These are phyloP conservation scores for Russula brevipes DNA, from an alignment of 768 basidiomycete species.

Conservation along the genomic window DNA sequence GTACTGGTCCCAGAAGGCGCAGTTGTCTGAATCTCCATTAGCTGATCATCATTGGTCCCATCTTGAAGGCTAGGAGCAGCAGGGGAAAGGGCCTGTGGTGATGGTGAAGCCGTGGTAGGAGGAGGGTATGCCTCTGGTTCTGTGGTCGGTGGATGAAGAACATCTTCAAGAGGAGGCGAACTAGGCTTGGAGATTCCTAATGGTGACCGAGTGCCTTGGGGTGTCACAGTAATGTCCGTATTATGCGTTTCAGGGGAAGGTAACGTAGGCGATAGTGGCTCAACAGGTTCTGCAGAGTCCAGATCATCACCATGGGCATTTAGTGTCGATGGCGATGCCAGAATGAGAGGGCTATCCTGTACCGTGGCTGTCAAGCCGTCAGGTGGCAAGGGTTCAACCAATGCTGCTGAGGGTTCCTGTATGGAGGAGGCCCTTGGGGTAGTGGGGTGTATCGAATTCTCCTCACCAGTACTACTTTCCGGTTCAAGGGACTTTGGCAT, in stretches of 20 bases:
- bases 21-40: neutral
- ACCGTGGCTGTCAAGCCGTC: neutral
- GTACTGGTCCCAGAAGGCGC: neutral
- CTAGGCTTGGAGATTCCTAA: neutral
- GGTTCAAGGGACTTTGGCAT: neutral
- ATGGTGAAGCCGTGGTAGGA: conserved; percentile 1
- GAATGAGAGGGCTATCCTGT: neutral
- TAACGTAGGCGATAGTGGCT: neutral
- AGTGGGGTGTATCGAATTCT: neutral
- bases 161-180: conserved; percentile 6
- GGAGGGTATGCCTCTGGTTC: neutral
- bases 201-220: neutral
- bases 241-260: neutral
- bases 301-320: neutral
- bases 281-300: neutral
- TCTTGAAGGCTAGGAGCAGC: neutral
- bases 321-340: neutral
- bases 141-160: neutral
- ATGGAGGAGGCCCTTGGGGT: neutral
- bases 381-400: conserved; percentile 1
- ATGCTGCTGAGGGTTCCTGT: neutral
- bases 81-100: conserved; percentile 9
- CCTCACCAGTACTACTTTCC: neutral
- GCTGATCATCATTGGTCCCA: neutral
- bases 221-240: neutral